These are phyloP conservation scores for Sporothrix brasiliensis DNA, from an alignment of 2,329 filamentous ascomycete genomes.

Conservation along the genomic window DNA sequence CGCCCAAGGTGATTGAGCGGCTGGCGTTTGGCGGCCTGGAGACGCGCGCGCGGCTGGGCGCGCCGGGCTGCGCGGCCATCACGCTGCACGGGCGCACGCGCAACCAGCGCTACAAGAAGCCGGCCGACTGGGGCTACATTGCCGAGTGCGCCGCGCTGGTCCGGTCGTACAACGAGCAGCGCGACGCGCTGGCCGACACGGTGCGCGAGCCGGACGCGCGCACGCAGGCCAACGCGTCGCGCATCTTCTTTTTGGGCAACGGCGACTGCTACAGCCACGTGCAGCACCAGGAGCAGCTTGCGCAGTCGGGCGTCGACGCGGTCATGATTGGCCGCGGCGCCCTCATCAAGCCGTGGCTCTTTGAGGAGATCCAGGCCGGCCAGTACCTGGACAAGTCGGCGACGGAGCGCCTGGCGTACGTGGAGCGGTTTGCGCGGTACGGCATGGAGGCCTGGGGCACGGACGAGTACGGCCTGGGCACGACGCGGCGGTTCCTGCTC, in stretches of 20 bases:
- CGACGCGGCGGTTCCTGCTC: conserved; percentile 86
- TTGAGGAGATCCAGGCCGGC: conserved; percentile 88
- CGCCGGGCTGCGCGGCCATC: conserved; percentile 88
- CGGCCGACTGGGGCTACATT: conserved; percentile 95
- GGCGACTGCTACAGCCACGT: conserved; percentile 93
- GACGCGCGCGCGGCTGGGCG: conserved; percentile 68
- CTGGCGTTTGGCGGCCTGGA: conserved; percentile 80
- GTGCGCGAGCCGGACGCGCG: conserved; percentile 74
- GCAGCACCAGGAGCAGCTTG: conserved; percentile 79
- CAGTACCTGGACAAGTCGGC: conserved; percentile 97
- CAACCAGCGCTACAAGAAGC: conserved; percentile 90
- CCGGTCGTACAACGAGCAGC: conserved; percentile 73
- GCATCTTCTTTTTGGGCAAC: conserved; percentile 91
- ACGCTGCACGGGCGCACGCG: conserved; percentile 91
- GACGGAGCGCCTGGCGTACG: conserved; percentile 77
- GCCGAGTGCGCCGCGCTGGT: conserved; percentile 85
- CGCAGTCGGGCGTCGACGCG: conserved; percentile 79
- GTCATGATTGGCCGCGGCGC: conserved; percentile 97
- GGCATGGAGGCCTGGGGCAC: conserved; percentile 94
- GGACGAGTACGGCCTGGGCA: conserved; percentile 90
- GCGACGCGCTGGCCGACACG: conserved; percentile 72
- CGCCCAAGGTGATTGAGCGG: conserved; percentile 77
- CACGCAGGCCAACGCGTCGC: conserved; percentile 67
- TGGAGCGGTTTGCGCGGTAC: conserved; percentile 88
- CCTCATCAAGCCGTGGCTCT: conserved; percentile 96